Evolutionary conservation across 2,329 filamentous ascomycete species (phyloP), one percentile per base, ranked within the genome.

Genomic region (Alternaria viburni): DNA sequence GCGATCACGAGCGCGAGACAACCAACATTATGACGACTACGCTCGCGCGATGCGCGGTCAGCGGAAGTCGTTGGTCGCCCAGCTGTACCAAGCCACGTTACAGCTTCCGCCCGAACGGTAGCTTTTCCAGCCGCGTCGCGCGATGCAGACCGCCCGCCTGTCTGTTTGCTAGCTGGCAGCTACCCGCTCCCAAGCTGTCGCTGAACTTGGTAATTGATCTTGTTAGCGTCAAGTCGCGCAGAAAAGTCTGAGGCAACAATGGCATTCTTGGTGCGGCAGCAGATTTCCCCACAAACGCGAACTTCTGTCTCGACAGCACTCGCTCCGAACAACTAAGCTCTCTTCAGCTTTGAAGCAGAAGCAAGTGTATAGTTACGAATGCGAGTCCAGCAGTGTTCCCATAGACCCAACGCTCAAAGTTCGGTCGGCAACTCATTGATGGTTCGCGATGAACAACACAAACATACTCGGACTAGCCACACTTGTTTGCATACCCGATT

Each of bases 21-120:
- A 19, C 49, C 28, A 30, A n/a, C 4, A 8, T 23, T 1, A 7
- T 1, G 30, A 9, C 76, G 62, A 85, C 30, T 15, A 49, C 13
- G 25, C 28, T n/a, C 5, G 19, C 49, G 6, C 30, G n/a, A 17
- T 52, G 36, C 30, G 30, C 30, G 30, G 9, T 36, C 28, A 41
- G 36, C 19, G 12, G n/a, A n/a, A 52, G 21, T 32, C 44, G 41
- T 57, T 30, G 28, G 36, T 55, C 54, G 65, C 59, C 65, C 47
- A 67, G 62, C 58, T 60, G 62, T 67, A 67, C 65, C 65, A 67
- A 67, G 65, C 36, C 41, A 28, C 36, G 45, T 56, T 50, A n/a
- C 26, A 26, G 36, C 36, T 49, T 28, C 55, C 57, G 41, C 36
- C 51, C 26, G 44, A 17, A 21, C 15, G 62, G 62, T 54, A 62